Conservation (phyloP, 352 stramenopile species). For the Phytophthora pluvialis region DNA sequence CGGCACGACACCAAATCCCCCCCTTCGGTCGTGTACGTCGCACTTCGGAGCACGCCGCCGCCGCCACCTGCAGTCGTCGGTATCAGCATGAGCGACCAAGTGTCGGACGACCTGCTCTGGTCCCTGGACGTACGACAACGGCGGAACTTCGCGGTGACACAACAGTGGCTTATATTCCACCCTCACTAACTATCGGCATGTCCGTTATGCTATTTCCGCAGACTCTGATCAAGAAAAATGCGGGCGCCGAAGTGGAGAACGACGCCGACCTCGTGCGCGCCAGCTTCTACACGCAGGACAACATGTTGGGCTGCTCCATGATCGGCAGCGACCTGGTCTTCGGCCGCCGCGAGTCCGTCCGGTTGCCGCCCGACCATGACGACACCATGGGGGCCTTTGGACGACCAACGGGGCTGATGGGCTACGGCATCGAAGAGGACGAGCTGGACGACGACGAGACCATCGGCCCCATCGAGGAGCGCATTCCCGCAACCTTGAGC, state of each 20-base stretch:
- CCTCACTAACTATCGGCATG: conserved; percentile 5
- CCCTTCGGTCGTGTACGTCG: conserved; percentile 9
- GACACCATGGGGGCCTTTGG: conserved; percentile 32
- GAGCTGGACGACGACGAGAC: conserved; percentile 43
- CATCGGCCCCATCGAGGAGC: conserved; percentile 34
- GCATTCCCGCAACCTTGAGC: conserved; percentile 26
- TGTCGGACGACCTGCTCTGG: conserved; percentile 75
- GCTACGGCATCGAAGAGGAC: conserved; percentile 43
- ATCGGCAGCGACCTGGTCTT: conserved; percentile 59
- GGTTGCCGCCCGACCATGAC: conserved; percentile 9
- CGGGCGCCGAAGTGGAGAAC: conserved; percentile 29
- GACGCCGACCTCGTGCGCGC: conserved; percentile 48
- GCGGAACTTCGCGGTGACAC: background rate
- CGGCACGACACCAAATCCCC: conserved; percentile 24
- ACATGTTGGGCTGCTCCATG: conserved; percentile 37
- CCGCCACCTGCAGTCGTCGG: conserved; percentile 8
- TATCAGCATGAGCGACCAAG: conserved; percentile 52
- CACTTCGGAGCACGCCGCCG: conserved; percentile 3
- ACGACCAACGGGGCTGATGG: conserved; percentile 38
- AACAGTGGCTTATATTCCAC: background rate
- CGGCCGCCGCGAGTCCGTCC: conserved; percentile 38
- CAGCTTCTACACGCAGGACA: conserved; percentile 55
- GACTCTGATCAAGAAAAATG: conserved; percentile 56
- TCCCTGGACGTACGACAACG: conserved; percentile 63
- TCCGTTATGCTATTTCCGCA: conserved; percentile 31